Evolutionary conservation across 345 rosid genomes (phyloP), one percentile per base, ranked within the genome.

Genomic region (Reutealis trisperma): DNA sequence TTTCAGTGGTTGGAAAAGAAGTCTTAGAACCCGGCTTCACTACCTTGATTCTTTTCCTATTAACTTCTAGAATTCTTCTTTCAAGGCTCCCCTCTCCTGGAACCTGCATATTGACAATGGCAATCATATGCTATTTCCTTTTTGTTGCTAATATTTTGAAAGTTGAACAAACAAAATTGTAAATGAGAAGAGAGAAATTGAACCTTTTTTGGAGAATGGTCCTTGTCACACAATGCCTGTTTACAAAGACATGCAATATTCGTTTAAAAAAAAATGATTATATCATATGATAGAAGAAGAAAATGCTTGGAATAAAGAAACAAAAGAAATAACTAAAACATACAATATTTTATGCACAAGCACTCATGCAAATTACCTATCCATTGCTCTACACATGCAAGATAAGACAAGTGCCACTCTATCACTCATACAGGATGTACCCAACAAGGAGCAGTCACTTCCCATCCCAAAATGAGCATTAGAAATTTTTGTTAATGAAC

Each of bases 1-100:
- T 89, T 86, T 95, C 99, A 30, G 97, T 92, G 32, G 88, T 82
- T 34, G 99, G 88, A 71, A 95, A 95, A 45, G 91, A 88, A 60
- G 99, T 92, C 86, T 95, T 95, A 2, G 99, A 84, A 55, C 98
- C 97, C n/a, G 94, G 98, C 85, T 93, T 95, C 66, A 95, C 91
- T 80, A 95, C 99, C 86, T 95, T 93, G 63, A 93, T 60, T 84
- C 98, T 83, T 89, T 93, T 95, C 77, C 87, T 86, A 82, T 95
- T 95, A 80, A 92, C 84, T 85, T 95, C 98, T 63, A 95, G 85
- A 59, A 89, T 75, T 84, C 99, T 91, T 87, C 97, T 93, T 89
- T 95, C 99, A 2, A 95, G 93, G 75, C 81, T 89, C 15, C 90
- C 97, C 78, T 87, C 90, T 71, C 96, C 94, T 49, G 87, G 81